Percentiles rank a stretch among this genome's conserved stretches.
phyloP scores from a whole-genome alignment of 371 early-diverging fungal species.

The Mortierella sp. region DNA sequence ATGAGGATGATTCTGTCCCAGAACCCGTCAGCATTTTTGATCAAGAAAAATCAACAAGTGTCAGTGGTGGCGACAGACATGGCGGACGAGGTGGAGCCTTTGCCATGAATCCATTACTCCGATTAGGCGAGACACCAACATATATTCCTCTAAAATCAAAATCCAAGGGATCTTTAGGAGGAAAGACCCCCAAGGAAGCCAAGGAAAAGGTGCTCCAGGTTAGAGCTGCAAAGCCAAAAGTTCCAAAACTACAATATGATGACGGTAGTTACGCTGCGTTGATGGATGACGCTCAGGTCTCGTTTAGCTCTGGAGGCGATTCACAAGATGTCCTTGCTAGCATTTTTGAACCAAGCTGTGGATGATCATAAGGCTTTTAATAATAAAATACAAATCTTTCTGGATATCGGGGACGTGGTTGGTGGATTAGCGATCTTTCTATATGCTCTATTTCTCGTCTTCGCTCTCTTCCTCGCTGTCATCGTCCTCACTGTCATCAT shows the following conservation, averaged over 20 bases:
- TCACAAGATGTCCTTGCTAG: conserved; percentile 38
- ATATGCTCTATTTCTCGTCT: conserved; percentile 35
- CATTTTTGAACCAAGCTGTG: conserved; percentile 54
- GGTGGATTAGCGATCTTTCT: neutral
- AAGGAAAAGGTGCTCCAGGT: conserved; percentile 38
- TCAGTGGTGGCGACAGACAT: conserved; percentile 49
- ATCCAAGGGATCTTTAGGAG: neutral
- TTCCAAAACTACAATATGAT: conserved; percentile 43
- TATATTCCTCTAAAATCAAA: conserved; percentile 25
- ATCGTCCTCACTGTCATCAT: conserved; percentile 18
- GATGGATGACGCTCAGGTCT: conserved; percentile 40
- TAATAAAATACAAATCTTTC: conserved; percentile 20
- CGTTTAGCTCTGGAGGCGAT: conserved; percentile 36
- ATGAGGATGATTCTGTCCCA: conserved; percentile 45
- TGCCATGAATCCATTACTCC: conserved; percentile 48
- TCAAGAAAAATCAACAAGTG: conserved; percentile 38
- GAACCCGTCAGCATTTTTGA: conserved; percentile 40
- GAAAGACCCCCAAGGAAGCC: conserved; percentile 19
- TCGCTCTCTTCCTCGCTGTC: conserved; percentile 58
- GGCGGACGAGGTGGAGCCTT: conserved; percentile 50
- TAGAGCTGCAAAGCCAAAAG: conserved; percentile 30
- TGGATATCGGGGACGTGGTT: conserved; percentile 1
- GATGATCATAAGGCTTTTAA: conserved; percentile 15
- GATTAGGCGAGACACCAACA: conserved; percentile 46
- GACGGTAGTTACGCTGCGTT: conserved; percentile 38